A percentile compares a stretch with the other conserved stretches of the same genome.
These are phyloP conservation scores for Sphaceloma murrayae DNA, from an alignment of 2,329 filamentous ascomycete species.

Conservation along the genomic window DNA sequence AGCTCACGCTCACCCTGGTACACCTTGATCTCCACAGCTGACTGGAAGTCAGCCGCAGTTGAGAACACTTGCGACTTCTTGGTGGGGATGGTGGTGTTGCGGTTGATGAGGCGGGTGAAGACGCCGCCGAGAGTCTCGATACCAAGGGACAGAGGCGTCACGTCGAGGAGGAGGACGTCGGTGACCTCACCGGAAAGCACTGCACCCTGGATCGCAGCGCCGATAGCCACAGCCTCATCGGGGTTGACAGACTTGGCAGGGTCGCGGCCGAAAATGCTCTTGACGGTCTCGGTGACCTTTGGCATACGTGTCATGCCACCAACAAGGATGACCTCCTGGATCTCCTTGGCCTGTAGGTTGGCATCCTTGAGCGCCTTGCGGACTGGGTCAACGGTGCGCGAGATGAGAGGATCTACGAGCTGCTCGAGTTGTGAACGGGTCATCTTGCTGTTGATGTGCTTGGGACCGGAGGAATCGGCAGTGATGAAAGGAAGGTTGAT, in stretches of 20 bases:
- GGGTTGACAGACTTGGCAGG: conserved; percentile 98
- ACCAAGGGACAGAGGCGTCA: conserved; percentile 91
- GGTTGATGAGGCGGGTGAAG: conserved; percentile 96
- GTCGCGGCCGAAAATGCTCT: conserved; percentile 92
- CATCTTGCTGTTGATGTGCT: conserved; percentile 97
- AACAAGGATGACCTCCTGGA: conserved; percentile 95
- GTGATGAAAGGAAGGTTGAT: conserved; percentile 99
- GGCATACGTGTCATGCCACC: conserved; percentile 99
- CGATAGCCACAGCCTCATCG: conserved; percentile 94
- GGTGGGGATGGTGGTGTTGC: conserved; percentile 97
- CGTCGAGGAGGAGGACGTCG: conserved; percentile 88
- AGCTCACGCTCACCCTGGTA: conserved; percentile 99
- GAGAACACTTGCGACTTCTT: conserved; percentile 99
- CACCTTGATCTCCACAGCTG: conserved; percentile 98
- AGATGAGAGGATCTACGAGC: conserved; percentile 83
- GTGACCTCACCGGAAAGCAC: conserved; percentile 95
- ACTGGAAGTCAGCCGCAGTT: conserved; percentile 95
- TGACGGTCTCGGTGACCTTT: conserved; percentile 92
- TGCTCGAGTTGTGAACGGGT: conserved; percentile 85
- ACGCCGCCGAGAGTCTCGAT: conserved; percentile 97
- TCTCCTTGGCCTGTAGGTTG: conserved; percentile 79
- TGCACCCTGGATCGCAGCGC: conserved; percentile 93
- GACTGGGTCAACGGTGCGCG: conserved; percentile 78
- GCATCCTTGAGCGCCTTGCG: conserved; percentile 97
- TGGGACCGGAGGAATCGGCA: conserved; percentile 86